Conservation (phyloP, 108 stramenopile species). For the Craspedostauros australis region DNA sequence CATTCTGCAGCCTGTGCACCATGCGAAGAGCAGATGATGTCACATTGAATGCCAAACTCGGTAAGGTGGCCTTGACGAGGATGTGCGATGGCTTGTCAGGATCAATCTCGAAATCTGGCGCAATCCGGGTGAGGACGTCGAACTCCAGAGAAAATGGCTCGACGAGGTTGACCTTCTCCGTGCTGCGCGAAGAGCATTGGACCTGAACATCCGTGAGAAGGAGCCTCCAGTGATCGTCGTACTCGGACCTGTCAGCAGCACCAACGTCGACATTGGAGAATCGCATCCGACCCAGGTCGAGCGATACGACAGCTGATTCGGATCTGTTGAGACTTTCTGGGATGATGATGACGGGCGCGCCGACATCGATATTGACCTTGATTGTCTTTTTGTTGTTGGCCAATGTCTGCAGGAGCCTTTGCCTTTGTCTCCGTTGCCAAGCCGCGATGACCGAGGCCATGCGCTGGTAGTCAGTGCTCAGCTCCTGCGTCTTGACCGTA, state of each 20-base stretch:
- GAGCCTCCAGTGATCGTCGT: constrained; percentile 55
- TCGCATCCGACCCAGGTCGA: constrained; percentile 53
- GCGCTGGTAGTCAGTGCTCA: constrained; percentile 56
- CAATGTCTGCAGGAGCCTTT: constrained; percentile 42
- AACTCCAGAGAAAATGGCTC: constrained; percentile 69
- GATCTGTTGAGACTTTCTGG: constrained; percentile 44
- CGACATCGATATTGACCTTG: constrained; percentile 47
- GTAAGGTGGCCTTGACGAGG: constrained; percentile 36
- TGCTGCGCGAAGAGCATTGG: constrained; percentile 12
- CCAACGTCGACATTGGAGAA: constrained; percentile 26
- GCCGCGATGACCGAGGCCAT: constrained; percentile 26
- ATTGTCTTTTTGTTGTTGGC: constrained; percentile 52
- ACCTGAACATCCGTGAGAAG: constrained; percentile 46
- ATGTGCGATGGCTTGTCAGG: constrained; percentile 16
- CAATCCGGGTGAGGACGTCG: constrained; percentile 35
- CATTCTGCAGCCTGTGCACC: constrained; percentile 30
- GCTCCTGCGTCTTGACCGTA: constrained; percentile 49
- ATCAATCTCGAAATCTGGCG: constrained; percentile 5
- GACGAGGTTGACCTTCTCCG: no score
- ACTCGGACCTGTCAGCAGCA: constrained; percentile 2
- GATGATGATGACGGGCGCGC: constrained; percentile 54
- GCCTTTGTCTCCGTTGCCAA: constrained; percentile 46
- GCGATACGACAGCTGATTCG: constrained; percentile 34
- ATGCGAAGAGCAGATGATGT: constrained; percentile 54
- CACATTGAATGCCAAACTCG: constrained; percentile 60